phyloP scores from a whole-genome alignment of 345 rosid genomes.

The Fremontodendron californicum region DNA sequence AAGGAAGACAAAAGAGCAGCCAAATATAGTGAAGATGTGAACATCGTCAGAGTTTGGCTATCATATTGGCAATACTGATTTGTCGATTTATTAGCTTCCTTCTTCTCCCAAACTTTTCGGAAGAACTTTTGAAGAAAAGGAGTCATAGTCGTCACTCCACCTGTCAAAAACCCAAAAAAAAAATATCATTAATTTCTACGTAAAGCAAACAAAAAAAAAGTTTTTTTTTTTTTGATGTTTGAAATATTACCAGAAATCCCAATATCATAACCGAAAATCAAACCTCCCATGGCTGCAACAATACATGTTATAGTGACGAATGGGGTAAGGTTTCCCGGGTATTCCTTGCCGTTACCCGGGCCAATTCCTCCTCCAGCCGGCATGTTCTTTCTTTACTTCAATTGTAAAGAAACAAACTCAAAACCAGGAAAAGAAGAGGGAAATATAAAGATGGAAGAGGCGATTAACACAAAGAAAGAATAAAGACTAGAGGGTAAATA shows the following conservation, averaged over 20 bases:
- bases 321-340: conserved; percentile 81
- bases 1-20: conserved; percentile 80
- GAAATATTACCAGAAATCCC: conserved; percentile 74
- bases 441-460: not conserved
- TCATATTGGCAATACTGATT: conserved; percentile 86
- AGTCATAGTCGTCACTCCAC: conserved; percentile 91
- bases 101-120: conserved; percentile 56
- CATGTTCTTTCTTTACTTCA: conserved; percentile 26
- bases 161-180: conserved; percentile 26
- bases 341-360: conserved; percentile 44
- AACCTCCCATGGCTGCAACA: conserved; percentile 96
- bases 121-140: conserved; percentile 69
- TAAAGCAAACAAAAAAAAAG: not conserved
- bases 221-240: not conserved
- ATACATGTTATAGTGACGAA: conserved; percentile 72
- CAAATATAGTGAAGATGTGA: conserved; percentile 92
- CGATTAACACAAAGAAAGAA: not conserved
- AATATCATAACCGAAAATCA: conserved; percentile 91
- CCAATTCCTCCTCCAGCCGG: conserved; percentile 52
- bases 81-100: conserved; percentile 30
- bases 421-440: not conserved
- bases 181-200: not conserved
- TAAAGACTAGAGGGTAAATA: not conserved
- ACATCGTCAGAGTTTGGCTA: conserved; percentile 61
- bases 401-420: not conserved